These are phyloP conservation scores for Podospora anserina DNA, from an alignment of 495 filamentous ascomycete species.

Conservation along the genomic window DNA sequence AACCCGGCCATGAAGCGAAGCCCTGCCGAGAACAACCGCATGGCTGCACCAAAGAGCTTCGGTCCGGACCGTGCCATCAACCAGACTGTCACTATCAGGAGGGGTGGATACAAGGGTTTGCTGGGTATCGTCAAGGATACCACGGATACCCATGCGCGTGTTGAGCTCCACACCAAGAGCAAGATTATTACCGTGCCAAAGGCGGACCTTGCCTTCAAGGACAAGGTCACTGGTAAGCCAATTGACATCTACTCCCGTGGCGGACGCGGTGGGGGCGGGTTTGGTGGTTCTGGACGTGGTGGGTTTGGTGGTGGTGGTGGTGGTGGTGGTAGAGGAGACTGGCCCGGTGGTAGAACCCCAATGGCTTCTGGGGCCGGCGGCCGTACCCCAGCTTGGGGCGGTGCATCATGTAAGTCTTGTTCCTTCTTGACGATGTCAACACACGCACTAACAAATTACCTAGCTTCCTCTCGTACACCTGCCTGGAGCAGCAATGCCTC, in stretches of 20 bases:
- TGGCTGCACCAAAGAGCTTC: conserved; percentile 74
- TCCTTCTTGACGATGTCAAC: neutral
- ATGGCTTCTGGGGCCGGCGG: conserved; percentile 56
- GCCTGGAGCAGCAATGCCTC: conserved; percentile 57
- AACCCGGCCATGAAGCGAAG: conserved; percentile 80
- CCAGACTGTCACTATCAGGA: conserved; percentile 81
- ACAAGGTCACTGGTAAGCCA: conserved; percentile 71
- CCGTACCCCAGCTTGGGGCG: conserved; percentile 68
- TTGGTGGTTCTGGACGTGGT: conserved; percentile 2
- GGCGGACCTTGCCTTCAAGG: conserved; percentile 72
- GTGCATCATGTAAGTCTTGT: conserved; percentile 54
- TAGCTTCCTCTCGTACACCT: conserved; percentile 59
- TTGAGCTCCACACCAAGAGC: conserved; percentile 89
- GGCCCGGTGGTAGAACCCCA: conserved; percentile 65
- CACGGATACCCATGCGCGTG: conserved; percentile 74
- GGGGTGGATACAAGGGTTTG: conserved; percentile 85
- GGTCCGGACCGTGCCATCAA: conserved; percentile 85
- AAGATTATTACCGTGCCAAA: conserved; percentile 81
- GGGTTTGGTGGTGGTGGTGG: conserved; percentile 31
- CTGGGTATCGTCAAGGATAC: conserved; percentile 94
- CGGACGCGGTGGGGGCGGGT: conserved; percentile 39
- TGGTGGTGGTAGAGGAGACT: conserved; percentile 32
- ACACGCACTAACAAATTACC: conserved; percentile 25
- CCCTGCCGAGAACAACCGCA: conserved; percentile 46
- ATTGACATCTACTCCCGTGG: conserved; percentile 64